Evolutionary conservation across 352 stramenopile genomes (phyloP), one percentile per base, ranked within the genome.

Genomic region (Blastocystis sp.): DNA sequence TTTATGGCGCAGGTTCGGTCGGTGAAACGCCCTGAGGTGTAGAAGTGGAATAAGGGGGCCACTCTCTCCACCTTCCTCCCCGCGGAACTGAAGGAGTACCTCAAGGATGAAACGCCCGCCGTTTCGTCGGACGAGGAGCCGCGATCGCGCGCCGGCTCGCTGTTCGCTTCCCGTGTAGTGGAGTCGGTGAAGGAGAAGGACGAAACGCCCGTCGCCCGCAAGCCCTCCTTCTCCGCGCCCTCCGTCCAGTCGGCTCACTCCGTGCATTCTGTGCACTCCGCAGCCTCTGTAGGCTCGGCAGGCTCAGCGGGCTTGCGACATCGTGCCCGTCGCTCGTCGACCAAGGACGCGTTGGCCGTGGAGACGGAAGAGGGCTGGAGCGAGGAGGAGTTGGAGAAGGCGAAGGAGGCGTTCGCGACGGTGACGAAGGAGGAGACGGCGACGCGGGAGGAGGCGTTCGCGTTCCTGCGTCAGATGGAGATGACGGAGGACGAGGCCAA

Each of bases 21-120:
- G 17, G 10, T 1, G 61, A 64, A 40, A 28, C 11, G 59, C 11
- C 5, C 14, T 53, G 5, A 81, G 19, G 10, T 9, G 14, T 84
- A 84, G 74, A 84, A 84, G 34, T 66, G n/a, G 10, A 70, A 69
- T n/a, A 84, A 84, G 74, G 74, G 74, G 53, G 74, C 74, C 3
- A 84, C 34, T 52, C 28, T 84, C 9, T 67, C 48, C 52, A 66
- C 74, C 9, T 84, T 84, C 52, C 28, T 84, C 0, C 74, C 74
- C 48, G 74, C 74, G 5, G 74, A 84, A 43, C 14, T 84, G 17
- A 67, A 64, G 11, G 71, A 62, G 21, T 81, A 62, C 38, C 21
- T 81, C 1, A 59, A 59, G 40, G 40, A 60, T n/a, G 2, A 56
- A 1, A 5, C 7, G 40, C 3, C 38, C 4, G 34, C 14, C 38